These are phyloP conservation scores for Lomentospora prolificans DNA, from an alignment of 2,329 filamentous ascomycete species.

Conservation along the genomic window DNA sequence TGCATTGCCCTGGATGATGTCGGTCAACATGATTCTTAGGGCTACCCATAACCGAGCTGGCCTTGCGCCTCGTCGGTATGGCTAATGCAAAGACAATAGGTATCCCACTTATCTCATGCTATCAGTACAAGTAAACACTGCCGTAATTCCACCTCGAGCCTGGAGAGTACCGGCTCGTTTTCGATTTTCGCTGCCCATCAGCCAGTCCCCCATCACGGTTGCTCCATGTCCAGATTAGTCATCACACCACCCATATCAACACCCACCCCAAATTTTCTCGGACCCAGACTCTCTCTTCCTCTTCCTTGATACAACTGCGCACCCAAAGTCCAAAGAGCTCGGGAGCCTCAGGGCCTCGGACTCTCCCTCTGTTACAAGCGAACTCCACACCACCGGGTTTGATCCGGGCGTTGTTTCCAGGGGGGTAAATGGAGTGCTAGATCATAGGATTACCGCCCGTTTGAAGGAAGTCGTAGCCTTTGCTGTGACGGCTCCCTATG, in stretches of 20 bases:
- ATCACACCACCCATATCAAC: neutral
- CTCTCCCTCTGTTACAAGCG: neutral
- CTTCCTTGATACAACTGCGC: neutral
- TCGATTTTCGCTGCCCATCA: too few relatives aligned
- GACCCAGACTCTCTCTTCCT: neutral
- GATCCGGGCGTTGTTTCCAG: neutral
- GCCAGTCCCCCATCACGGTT: neutral
- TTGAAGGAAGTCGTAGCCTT: conserved; percentile 30
- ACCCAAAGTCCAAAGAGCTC: neutral
- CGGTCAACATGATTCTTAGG: too few relatives aligned
- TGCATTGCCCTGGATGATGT: too few relatives aligned
- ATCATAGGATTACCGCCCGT: conserved; percentile 4
- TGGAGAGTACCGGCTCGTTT: too few relatives aligned
- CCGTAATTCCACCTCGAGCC: too few relatives aligned
- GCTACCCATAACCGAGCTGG: too few relatives aligned
- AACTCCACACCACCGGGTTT: neutral
- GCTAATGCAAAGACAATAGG: too few relatives aligned
- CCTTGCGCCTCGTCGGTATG: too few relatives aligned
- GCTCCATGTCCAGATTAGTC: neutral
- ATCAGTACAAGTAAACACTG: too few relatives aligned
- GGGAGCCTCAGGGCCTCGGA: neutral
- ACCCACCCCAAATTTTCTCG: conserved; percentile 4
- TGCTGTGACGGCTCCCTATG: conserved; percentile 32
- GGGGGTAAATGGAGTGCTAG: conserved; percentile 3
- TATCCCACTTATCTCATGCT: too few relatives aligned